Evolutionary conservation across 805 yeast genomes (phyloP).

Genomic region (Wickerhamomyces kurtzmanii): DNA sequence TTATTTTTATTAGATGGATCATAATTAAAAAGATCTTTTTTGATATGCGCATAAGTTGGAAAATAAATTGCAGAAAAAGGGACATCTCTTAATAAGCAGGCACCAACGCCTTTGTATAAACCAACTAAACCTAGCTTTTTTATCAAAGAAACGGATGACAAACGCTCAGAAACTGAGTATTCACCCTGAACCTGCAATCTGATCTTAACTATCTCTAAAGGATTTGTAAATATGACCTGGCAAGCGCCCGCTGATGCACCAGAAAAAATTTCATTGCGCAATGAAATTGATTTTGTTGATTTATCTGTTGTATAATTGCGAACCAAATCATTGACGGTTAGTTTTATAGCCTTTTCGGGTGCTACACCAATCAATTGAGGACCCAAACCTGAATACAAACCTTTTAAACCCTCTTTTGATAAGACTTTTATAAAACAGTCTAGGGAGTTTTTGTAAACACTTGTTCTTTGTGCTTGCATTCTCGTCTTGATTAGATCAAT

Average conservation of each 20-base stretch:
- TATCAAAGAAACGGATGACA: slow-evolving; percentile 63
- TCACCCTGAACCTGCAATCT: slow-evolving; percentile 92
- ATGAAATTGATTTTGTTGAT: slow-evolving; percentile 35
- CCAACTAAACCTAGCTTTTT: slow-evolving; percentile 76
- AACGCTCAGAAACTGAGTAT: slow-evolving; percentile 27
- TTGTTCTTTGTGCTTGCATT: slow-evolving; percentile 89
- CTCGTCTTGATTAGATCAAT: slow-evolving; percentile 93
- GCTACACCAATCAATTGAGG: slow-evolving; percentile 97
- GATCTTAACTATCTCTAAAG: slow-evolving; percentile 91
- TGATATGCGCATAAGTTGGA: slow-evolving; percentile 93
- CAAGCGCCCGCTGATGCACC: slow-evolving; percentile 96
- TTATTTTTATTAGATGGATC: slow-evolving; percentile 62
- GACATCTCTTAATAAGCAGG: slow-evolving; percentile 89
- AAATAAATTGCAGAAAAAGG: slow-evolving; percentile 96
- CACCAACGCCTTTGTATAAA: slow-evolving; percentile 82
- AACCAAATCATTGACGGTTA: slow-evolving; percentile 86
- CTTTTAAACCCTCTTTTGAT: slow-evolving; percentile 67
- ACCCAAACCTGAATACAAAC: slow-evolving; percentile 85
- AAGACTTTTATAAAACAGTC: slow-evolving; percentile 82
- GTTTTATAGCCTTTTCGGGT: slow-evolving; percentile 95
- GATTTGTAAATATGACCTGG: slow-evolving; percentile 93
- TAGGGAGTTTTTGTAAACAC: slow-evolving; percentile 65
- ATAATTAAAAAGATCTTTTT: slow-evolving; percentile 70
- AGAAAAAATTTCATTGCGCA: slow-evolving; percentile 65
- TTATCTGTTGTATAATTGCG: slow-evolving; percentile 60